phyloP scores from a whole-genome alignment of 495 filamentous ascomycete species.

The Talaromyces adpressus region DNA sequence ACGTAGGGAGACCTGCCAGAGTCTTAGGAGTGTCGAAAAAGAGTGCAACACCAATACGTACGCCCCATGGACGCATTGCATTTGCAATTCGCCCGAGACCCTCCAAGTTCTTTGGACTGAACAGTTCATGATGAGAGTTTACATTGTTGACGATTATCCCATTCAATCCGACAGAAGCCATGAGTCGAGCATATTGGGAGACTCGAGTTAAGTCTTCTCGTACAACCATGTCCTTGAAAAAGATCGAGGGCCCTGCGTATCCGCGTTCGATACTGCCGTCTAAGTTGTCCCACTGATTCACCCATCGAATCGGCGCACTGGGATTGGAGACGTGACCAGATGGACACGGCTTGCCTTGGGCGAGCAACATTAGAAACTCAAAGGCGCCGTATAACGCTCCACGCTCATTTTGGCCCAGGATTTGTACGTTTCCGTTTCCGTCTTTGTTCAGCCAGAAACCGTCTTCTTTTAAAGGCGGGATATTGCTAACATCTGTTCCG shows the following conservation, averaged over 20 bases:
- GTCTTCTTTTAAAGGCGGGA: slow-evolving; percentile 48
- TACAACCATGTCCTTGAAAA: slow-evolving; percentile 52
- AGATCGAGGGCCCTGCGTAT: slow-evolving; percentile 63
- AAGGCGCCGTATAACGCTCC: slow-evolving; percentile 65
- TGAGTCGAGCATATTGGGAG: slow-evolving; percentile 56
- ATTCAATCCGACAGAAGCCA: slow-evolving; percentile 63
- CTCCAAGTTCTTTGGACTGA: slow-evolving; percentile 49
- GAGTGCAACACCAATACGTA: slow-evolving; percentile 58
- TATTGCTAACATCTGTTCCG: slow-evolving; percentile 20
- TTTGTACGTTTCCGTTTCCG: slow-evolving; percentile 31
- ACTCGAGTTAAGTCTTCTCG: slow-evolving; percentile 51
- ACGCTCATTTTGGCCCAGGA: slow-evolving; percentile 61
- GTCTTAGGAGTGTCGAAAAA: slow-evolving; percentile 59
- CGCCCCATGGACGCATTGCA: slow-evolving; percentile 58
- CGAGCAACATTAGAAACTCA: slow-evolving; percentile 58
- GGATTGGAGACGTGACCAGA: slow-evolving; percentile 50
- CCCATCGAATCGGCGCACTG: slow-evolving; percentile 57
- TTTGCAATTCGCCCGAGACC: slow-evolving; percentile 58
- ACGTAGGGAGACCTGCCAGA: slow-evolving; percentile 50
- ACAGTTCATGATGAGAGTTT: slow-evolving; percentile 55
- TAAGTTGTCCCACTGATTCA: slow-evolving; percentile 71
- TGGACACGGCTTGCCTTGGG: slow-evolving; percentile 52
- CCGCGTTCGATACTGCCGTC: slow-evolving; percentile 64
- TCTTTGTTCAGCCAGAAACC: slow-evolving; percentile 54
- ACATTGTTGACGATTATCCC: slow-evolving; percentile 66